phyloP scores from a whole-genome alignment of 1,139 yeast species.

The Citeromyces hawaiiensis region DNA sequence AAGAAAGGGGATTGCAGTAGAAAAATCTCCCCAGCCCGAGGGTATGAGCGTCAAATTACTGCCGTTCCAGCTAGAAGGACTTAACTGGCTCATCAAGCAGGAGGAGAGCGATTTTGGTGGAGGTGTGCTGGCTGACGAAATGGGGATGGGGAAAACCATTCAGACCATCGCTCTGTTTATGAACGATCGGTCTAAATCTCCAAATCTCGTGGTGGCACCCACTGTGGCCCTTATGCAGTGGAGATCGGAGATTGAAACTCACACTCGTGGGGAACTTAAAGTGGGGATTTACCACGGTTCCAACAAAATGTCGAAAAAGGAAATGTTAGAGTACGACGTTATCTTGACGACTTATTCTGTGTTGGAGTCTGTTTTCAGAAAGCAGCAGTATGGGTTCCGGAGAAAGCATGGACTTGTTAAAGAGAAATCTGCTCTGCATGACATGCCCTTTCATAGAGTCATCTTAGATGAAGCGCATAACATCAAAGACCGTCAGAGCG shows the following conservation, averaged over 20 bases:
- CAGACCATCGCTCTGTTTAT: conserved; percentile 84
- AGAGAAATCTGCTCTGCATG: conserved; percentile 66
- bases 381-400: conserved; percentile 71
- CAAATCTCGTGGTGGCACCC: conserved; percentile 89
- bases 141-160: conserved; percentile 99
- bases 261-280: conserved; percentile 56
- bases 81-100: conserved; percentile 77
- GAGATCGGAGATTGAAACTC: conserved; percentile 83
- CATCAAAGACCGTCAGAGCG: conserved; percentile 86
- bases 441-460: conserved; percentile 73
- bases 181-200: conserved; percentile 50
- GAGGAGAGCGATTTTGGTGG: conserved; percentile 74
- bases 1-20: conserved; percentile 34
- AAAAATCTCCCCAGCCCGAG: conserved; percentile 62
- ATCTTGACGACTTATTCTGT: conserved; percentile 87
- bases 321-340: conserved; percentile 58
- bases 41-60: conserved; percentile 63
- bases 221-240: conserved; percentile 97
- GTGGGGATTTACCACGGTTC: conserved; percentile 80
- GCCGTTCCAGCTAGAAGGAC: conserved; percentile 90
- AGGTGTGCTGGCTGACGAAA: conserved; percentile 95
- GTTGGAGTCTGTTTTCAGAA: conserved; percentile 74
- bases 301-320: conserved; percentile 46
- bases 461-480: conserved; percentile 95
- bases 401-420: conserved; percentile 58